Percentiles rank a stretch among this genome's conserved stretches.
Evolutionary conservation across 768 basidiomycete species (phyloP).

Genomic region (Tulasnella sp.): DNA sequence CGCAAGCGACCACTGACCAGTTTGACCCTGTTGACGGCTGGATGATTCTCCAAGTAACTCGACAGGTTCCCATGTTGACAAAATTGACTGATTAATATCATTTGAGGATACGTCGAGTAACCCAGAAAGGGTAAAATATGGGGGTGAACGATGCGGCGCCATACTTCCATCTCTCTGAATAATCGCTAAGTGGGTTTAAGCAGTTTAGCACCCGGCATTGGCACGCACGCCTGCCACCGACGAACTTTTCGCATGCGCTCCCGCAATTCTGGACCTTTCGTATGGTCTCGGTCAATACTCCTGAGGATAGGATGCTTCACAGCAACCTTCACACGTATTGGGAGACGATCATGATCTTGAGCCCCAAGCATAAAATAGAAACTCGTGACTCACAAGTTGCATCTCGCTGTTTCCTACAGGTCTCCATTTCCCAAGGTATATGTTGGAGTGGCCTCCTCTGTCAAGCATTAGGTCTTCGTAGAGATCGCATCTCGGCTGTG

Average conservation of each 20-base stretch:
- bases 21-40: neutral
- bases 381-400: neutral
- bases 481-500: neutral
- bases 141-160: neutral
- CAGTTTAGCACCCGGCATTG: neutral
- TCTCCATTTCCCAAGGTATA: neutral
- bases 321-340: neutral
- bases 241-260: slow-evolving; percentile 9
- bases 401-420: neutral
- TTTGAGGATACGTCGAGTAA: neutral
- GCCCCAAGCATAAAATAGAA: neutral
- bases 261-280: neutral
- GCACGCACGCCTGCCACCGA: neutral
- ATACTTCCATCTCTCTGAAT: neutral
- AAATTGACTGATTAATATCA: neutral
- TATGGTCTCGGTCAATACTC: neutral
- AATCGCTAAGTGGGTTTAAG: neutral
- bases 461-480: neutral
- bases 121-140: slow-evolving; percentile 13
- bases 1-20: neutral
- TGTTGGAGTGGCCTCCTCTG: neutral
- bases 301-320: slow-evolving; percentile 6
- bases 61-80: slow-evolving; percentile 9
- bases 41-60: neutral
- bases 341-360: neutral